These are phyloP conservation scores for Alloascoidea africana DNA, from an alignment of 805 yeast genomes.

Conservation along the genomic window DNA sequence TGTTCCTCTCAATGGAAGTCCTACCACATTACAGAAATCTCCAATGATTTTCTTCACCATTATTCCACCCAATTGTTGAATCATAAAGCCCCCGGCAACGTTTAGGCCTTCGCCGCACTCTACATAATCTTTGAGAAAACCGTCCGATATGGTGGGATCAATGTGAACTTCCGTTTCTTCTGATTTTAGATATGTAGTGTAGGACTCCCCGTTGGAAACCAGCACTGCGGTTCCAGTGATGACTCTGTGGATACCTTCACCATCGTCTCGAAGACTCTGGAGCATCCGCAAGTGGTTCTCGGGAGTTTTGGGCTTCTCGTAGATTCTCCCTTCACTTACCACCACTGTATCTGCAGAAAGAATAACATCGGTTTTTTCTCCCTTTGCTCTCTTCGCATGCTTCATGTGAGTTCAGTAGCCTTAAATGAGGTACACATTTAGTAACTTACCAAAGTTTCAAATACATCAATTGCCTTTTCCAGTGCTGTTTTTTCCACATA, in stretches of 20 bases:
- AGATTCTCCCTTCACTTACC: slow-evolving; percentile 27
- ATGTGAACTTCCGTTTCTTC: neutral
- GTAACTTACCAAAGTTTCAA: slow-evolving; percentile 14
- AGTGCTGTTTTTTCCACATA: slow-evolving; percentile 31
- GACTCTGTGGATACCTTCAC: slow-evolving; percentile 10
- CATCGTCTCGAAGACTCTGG: slow-evolving; percentile 14
- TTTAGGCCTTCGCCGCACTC: slow-evolving; percentile 30
- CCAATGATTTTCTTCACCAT: slow-evolving; percentile 30
- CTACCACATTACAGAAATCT: slow-evolving; percentile 40
- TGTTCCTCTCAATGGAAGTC: slow-evolving; percentile 12
- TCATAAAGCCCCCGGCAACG: slow-evolving; percentile 45
- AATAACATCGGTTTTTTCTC: slow-evolving; percentile 11
- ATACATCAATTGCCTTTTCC: slow-evolving; percentile 25
- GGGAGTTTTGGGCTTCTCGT: slow-evolving; percentile 33
- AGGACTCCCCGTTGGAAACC: slow-evolving; percentile 13
- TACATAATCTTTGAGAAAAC: slow-evolving; percentile 23
- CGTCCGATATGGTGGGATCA: slow-evolving; percentile 16
- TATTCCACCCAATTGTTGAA: slow-evolving; percentile 32
- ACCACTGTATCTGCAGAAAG: slow-evolving; percentile 38
- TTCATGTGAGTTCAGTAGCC: too few species aligned
- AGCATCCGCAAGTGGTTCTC: slow-evolving; percentile 17
- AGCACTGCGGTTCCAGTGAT: slow-evolving; percentile 16
- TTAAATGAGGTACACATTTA: too few species aligned
- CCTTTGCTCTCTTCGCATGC: neutral
- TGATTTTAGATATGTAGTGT: neutral